Base-by-base conservation (phyloP, 1,284 basidiomycete genomes). In the Waitea zeae region DNA sequence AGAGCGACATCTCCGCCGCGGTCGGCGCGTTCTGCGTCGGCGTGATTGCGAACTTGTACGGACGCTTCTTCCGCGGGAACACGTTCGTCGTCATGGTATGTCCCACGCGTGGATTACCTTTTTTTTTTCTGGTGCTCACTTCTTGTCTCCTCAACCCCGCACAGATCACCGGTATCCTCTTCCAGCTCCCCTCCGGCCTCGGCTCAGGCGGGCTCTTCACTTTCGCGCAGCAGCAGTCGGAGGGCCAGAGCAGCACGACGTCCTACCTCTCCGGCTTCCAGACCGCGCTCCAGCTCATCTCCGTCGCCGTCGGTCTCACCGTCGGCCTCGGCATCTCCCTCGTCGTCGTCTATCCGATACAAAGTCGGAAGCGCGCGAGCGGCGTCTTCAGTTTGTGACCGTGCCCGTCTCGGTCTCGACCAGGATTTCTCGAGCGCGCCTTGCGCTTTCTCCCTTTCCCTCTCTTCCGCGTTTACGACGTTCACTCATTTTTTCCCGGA, bases 181-280 rank as follows among this genome's bases (percentile, higher is more conserved):
- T 89, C 56, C 87, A 92, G 57, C 67, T 92, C 1, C 88, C 86
- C 0, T 82, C 80, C 9, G 88, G 86, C 36, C 64, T 90, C n/a
- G 74, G 77, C 4, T 82, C 75, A 38, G 80, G 81, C 17, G 83
- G 87, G 24, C 64, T 92, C n/a, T 64, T 90, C 43, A 72, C 70
- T 42, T 86, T 82, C 48, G 78, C 70, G 4, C 64, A 64, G 32
- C 56, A 67, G 43, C 59, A 66, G 40, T 62, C 70, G 15, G 52
- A 61, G 3, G 67, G 62, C 29, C 42, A 44, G n/a, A 51, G 59
- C 13, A 57, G 55, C 1, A n/a, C n/a, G n/a, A n/a, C n/a, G n/a
- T 64, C 70, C 3, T 79, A 79, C 48, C 43, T 70, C 17, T 68
- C 71, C 29, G 74, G 75, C 2, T 79, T 81, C 59, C 62, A 68